Conservation (phyloP, 2,329 filamentous ascomycete genomes). For the Phoma sp. region DNA sequence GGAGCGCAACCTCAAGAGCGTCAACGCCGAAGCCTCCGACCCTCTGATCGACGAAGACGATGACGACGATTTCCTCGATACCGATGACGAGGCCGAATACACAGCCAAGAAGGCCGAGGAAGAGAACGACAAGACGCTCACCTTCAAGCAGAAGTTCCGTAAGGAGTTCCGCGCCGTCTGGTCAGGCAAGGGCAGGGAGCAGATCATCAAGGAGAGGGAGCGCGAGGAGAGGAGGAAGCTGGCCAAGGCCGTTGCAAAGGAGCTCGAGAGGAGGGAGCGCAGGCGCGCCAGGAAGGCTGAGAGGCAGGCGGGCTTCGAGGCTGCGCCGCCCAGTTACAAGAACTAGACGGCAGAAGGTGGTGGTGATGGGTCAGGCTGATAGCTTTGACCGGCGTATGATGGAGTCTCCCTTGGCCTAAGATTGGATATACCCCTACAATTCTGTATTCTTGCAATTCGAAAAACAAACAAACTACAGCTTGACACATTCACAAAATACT, state of each 20-base stretch:
- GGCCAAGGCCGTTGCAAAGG: slow-evolving; percentile 40
- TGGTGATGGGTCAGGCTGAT: not conserved
- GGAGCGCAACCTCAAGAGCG: slow-evolving; percentile 30
- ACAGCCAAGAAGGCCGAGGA: slow-evolving; percentile 40
- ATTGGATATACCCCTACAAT: slow-evolving; percentile 16
- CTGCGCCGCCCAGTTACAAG: slow-evolving; percentile 32
- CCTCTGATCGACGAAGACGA: slow-evolving; percentile 25
- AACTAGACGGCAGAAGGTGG: slow-evolving; percentile 17
- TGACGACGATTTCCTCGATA: slow-evolving; percentile 39
- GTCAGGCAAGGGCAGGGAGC: slow-evolving; percentile 35
- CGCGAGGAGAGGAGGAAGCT: slow-evolving; percentile 41
- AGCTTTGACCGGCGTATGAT: slow-evolving; percentile 2
- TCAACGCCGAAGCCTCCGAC: slow-evolving; percentile 30
- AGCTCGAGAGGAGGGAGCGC: slow-evolving; percentile 36
- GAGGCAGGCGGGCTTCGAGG: slow-evolving; percentile 23
- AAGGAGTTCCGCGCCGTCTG: slow-evolving; percentile 41
- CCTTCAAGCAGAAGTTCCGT: slow-evolving; percentile 39
- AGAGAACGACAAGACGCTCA: slow-evolving; percentile 33
- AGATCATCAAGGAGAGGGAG: slow-evolving; percentile 38
- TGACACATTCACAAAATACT: slow-evolving; percentile 29
- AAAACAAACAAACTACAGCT: not conserved
- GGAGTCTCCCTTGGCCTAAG: slow-evolving; percentile 12
- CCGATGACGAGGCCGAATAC: slow-evolving; percentile 39
- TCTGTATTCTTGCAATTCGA: not conserved
- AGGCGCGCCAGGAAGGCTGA: slow-evolving; percentile 31